Conservation (phyloP, 495 filamentous ascomycete species). For the Cetradonia linearis region DNA sequence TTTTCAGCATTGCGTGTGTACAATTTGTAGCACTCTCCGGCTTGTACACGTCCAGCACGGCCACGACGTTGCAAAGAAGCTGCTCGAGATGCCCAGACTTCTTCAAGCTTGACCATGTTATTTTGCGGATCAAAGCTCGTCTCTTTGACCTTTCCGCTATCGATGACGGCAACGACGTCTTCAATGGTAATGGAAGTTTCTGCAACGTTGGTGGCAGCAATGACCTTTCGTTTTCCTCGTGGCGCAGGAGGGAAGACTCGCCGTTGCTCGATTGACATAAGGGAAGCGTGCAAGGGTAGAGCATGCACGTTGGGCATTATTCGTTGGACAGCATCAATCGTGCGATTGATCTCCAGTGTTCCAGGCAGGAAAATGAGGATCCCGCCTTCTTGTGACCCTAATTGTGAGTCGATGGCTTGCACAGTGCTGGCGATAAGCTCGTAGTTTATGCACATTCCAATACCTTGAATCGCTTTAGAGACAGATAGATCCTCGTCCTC, state of each 20-base stretch:
- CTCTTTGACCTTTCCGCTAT: constrained; percentile 90
- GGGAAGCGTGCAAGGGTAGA: constrained; percentile 84
- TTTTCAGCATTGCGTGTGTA: constrained; percentile 76
- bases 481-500: constrained; percentile 40
- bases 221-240: constrained; percentile 73
- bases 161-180: constrained; percentile 93
- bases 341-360: constrained; percentile 73
- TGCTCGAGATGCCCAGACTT: constrained; percentile 89
- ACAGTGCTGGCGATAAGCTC: constrained; percentile 74
- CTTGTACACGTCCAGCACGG: constrained; percentile 82
- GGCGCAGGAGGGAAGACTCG: constrained; percentile 74
- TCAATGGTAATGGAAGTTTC: constrained; percentile 98
- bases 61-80: constrained; percentile 96
- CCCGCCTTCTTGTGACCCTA: constrained; percentile 61
- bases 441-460: constrained; percentile 89
- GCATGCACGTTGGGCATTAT: constrained; percentile 60
- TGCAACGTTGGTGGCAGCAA: constrained; percentile 91
- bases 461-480: constrained; percentile 55
- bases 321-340: constrained; percentile 55
- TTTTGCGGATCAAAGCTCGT: constrained; percentile 86
- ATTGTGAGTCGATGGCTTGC: constrained; percentile 63
- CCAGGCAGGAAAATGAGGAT: constrained; percentile 93
- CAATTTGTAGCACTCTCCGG: constrained; percentile 89
- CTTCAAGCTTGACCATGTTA: constrained; percentile 88
- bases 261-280: constrained; percentile 75